Evolutionary conservation across 2,329 filamentous ascomycete species (phyloP), one percentile per base, ranked within the genome.

Genomic region (Geosmithia flava): DNA sequence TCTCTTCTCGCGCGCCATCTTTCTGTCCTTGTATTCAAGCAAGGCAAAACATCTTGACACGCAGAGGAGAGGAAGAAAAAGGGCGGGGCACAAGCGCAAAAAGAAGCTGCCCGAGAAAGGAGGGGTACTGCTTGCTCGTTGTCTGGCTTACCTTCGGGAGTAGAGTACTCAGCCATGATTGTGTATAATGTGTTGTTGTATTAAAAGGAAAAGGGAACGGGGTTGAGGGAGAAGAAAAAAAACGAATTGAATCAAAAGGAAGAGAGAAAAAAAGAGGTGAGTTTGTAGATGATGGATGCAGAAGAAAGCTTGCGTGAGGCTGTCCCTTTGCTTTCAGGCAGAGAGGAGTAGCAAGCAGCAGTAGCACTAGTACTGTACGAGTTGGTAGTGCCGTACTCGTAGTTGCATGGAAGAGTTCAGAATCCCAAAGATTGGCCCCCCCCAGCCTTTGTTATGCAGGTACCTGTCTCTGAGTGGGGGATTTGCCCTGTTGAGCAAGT

Each of bases 351-450:
- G 8, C 8, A 27, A 27, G 8, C 8, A 27, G 23, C 8, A 27
- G 23, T 27, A 27, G 8, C 8, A 27, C 23, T 27, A 27, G 23
- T 27, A 27, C n/a, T n/a, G n/a, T n/a, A n/a, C n/a, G n/a, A n/a
- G n/a, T n/a, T n/a, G n/a, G n/a, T n/a, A n/a, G n/a, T n/a, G n/a
- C n/a, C n/a, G 8, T 27, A 27, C 23, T 8, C 8, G 23, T 27
- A 51, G 47, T 27, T 27, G 4, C 48, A 56, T 62, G 62, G 67
- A 70, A 70, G 58, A 63, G 64, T 58, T 61, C 60, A 68, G 67
- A 70, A 70, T 63, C 61, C 57, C 56, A 66, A 66, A 66, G 64
- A 67, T 62, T 53, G 50, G 23, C 8, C 23, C 23, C 51, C 49
- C 49, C 53, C n/a, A n/a, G 55, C 33, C 29, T 7, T 20, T 46